These are phyloP conservation scores for Jatropha multifida DNA, from an alignment of 441 rosid genomes.

Conservation along the genomic window DNA sequence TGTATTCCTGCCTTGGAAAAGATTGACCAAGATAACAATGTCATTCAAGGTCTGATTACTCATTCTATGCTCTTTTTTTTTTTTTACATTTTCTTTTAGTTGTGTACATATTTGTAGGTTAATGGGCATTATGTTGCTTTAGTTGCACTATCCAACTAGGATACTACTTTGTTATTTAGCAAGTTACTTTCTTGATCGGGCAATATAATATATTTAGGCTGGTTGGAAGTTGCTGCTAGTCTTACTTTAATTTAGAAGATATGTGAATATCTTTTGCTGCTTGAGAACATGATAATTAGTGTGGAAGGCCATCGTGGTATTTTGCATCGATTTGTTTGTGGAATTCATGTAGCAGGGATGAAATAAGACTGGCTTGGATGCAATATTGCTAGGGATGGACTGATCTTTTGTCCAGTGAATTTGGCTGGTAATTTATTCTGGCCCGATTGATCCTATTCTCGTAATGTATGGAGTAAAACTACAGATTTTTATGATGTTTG, in stretches of 20 bases:
- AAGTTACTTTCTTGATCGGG: slow-evolving; percentile 10
- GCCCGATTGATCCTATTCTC: background rate
- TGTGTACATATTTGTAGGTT: background rate
- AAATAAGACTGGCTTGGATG: background rate
- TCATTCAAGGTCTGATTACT: slow-evolving; percentile 71
- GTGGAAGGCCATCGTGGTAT: background rate
- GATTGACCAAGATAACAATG: slow-evolving; percentile 91
- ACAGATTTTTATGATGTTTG: background rate
- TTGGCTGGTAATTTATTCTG: background rate
- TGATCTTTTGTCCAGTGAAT: background rate
- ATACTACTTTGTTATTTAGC: background rate
- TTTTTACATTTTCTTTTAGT: background rate
- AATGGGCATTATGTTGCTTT: slow-evolving; percentile 1
- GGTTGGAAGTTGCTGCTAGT: background rate
- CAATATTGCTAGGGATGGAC: background rate
- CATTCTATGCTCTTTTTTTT: background rate
- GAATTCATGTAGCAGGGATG: background rate
- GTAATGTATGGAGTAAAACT: background rate
- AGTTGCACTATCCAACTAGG: background rate
- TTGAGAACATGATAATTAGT: background rate
- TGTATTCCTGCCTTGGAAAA: slow-evolving; percentile 97
- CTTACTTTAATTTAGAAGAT: background rate
- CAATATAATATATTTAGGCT: background rate
- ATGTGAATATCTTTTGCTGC: background rate
- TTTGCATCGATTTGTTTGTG: background rate